Evolutionary conservation across 257 asterid genomes (phyloP), one percentile per base, ranked within the genome.

Genomic region (Paraleonurus japonicus): DNA sequence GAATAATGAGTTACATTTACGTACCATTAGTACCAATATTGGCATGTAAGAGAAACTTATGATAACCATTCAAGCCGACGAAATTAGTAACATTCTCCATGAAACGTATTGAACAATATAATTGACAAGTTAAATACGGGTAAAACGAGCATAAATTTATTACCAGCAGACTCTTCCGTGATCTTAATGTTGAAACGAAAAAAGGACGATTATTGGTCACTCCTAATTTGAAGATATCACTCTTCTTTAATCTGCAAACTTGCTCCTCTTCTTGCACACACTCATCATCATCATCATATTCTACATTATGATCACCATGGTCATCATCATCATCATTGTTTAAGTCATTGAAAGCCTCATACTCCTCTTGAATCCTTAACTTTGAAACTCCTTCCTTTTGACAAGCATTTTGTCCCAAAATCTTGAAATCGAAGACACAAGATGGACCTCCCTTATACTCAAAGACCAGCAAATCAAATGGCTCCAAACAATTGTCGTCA

Each of bases 401-500:
- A 28, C 33, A 28, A 28, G 5, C 64, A 13, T 65, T 12, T 0
- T 1, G 0, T 16, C 78, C 81, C 6, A 61, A 11, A 9, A 78
- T 1, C 30, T 10, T 45, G 53, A 77, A 66, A 45, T 78, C 39
- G 9, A 74, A 71, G 64, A 72, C 41, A 0, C 10, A 50, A 9
- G 45, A 8, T 8, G 45, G 2, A 19, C 26, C 11, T 2, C 63
- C 64, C 51, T 22, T 59, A 35, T 74, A 62, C 0, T 24, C 33
- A 15, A 77, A 81, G 1, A 67, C 22, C 54, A 81, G 2, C 4
- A 27, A 1, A 51, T 78, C 20, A 0, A 1, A 0, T 1, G 48
- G 62, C 53, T 77, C 57, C 63, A 77, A 16, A 8, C 16, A 33
- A 16, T 71, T 77, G 0, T 78, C 76, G 10, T 11, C n/a, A 9